Evolutionary conservation across 2,329 filamentous ascomycete species (phyloP), one percentile per base, ranked within the genome.

Genomic region (Fusarium citri): DNA sequence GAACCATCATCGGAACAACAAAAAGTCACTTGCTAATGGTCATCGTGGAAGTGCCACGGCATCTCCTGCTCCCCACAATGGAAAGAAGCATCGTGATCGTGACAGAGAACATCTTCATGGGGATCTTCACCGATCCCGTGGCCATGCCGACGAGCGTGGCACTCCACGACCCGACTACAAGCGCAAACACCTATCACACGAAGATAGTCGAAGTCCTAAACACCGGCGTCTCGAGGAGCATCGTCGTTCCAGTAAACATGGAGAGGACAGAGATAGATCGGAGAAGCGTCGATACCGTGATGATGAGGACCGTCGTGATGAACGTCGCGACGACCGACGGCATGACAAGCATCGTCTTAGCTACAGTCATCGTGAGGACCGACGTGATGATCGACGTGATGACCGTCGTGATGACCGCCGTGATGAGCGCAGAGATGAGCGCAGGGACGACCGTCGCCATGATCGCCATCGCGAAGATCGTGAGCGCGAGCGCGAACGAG

Each of bases 1-100:
- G 75, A 97, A 97, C 71, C 94, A 98, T 75, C 94, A 97, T 79
- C 93, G 94, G 58, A 97, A 95, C 82, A 97, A 94, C 82, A 97
- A 97, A 83, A 95, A 97, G 76, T 81, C 83, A 4, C 79, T 88
- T 50, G 78, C 82, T 68, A 89, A 89, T 72, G 87, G 90, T 12
- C 84, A 89, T 70, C 89, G 91, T 37, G 87, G 87, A 47, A 83
- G 90, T 55, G 85, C 88, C 40, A 91, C 90, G 22, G 90, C 89
- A n/a, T 94, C 92, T 20, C 92, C 92, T 10, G 90, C 86, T 23
- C 91, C 92, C 5, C 83, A 83, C 37, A 60, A 65, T 15, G 56
- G 71, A 16, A 82, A 81, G 74, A 84, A 85, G 61, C 80, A 83
- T 67, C 82, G 85, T 42, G 83, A 86, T 22, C 79, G 82, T 45